These are phyloP conservation scores for Phaffomyces opuntiae DNA, from an alignment of 805 yeast genomes.

Conservation along the genomic window DNA sequence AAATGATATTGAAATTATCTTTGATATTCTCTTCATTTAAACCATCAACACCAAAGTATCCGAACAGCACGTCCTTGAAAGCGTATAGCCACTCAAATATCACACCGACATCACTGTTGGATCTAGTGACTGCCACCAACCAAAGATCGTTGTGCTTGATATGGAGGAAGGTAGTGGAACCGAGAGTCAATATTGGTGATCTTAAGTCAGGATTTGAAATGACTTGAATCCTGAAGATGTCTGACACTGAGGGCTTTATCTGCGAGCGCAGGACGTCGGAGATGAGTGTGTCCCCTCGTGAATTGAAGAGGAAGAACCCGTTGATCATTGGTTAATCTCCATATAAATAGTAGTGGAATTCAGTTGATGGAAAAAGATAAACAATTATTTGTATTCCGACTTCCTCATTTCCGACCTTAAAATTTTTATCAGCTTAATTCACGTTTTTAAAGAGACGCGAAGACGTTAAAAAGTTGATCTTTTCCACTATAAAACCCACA, in stretches of 20 bases:
- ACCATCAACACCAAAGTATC: slow-evolving; percentile 25
- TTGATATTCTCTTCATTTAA: slow-evolving; percentile 44
- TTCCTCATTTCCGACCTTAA: neutral
- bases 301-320: slow-evolving; percentile 59
- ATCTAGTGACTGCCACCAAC: slow-evolving; percentile 84
- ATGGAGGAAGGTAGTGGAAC: slow-evolving; percentile 87
- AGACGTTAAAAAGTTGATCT: neutral
- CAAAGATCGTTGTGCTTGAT: slow-evolving; percentile 58
- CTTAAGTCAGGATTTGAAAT: slow-evolving; percentile 58
- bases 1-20: slow-evolving; percentile 60
- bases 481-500: too few species aligned
- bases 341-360: too few species aligned
- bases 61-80: slow-evolving; percentile 46
- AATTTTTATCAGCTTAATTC: neutral
- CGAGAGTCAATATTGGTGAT: slow-evolving; percentile 75
- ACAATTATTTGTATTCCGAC: too few species aligned
- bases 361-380: too few species aligned
- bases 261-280: slow-evolving; percentile 70
- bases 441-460: neutral
- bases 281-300: slow-evolving; percentile 77
- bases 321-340: neutral
- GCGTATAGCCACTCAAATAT: slow-evolving; percentile 74
- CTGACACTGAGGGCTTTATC: slow-evolving; percentile 70
- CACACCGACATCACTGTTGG: slow-evolving; percentile 77
- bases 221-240: slow-evolving; percentile 89